Evolutionary conservation across 768 basidiomycete genomes (phyloP).

Genomic region (Pleurotus djamor): DNA sequence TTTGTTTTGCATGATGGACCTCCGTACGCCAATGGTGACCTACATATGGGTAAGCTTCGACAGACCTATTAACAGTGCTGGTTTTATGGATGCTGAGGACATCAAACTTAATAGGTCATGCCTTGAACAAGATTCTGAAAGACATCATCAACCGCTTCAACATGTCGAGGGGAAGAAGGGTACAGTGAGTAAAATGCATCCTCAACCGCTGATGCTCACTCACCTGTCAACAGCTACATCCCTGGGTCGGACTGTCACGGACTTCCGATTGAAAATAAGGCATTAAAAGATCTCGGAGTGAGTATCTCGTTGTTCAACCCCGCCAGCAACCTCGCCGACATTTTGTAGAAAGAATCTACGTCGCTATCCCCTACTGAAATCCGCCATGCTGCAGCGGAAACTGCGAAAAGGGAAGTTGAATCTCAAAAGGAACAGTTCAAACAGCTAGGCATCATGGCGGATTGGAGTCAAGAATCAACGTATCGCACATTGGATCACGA

Average conservation of each 20-base stretch:
- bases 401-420: slow-evolving; percentile 71
- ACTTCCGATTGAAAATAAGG: slow-evolving; percentile 95
- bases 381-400: slow-evolving; percentile 66
- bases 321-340: background rate
- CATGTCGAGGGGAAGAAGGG: slow-evolving; percentile 69
- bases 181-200: slow-evolving; percentile 62
- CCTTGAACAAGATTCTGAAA: slow-evolving; percentile 94
- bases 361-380: slow-evolving; percentile 58
- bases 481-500: slow-evolving; percentile 88
- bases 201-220: background rate
- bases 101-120: slow-evolving; percentile 63
- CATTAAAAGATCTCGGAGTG: slow-evolving; percentile 74
- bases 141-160: slow-evolving; percentile 94
- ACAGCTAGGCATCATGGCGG: slow-evolving; percentile 87
- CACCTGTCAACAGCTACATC: slow-evolving; percentile 66
- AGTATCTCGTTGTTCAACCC: slow-evolving; percentile 13
- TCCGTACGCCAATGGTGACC: slow-evolving; percentile 94
- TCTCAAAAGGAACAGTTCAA: slow-evolving; percentile 80
- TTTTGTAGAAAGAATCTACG: slow-evolving; percentile 49
- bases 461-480: slow-evolving; percentile 71
- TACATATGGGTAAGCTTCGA: slow-evolving; percentile 80
- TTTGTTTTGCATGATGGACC: slow-evolving; percentile 96
- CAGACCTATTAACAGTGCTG: background rate
- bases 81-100: background rate
- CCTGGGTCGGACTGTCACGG: slow-evolving; percentile 99